Percentiles rank a stretch among this genome's conserved stretches.
Conservation (phyloP, 192 early-diverging fungal species). For the Rhizophagus clarus region DNA sequence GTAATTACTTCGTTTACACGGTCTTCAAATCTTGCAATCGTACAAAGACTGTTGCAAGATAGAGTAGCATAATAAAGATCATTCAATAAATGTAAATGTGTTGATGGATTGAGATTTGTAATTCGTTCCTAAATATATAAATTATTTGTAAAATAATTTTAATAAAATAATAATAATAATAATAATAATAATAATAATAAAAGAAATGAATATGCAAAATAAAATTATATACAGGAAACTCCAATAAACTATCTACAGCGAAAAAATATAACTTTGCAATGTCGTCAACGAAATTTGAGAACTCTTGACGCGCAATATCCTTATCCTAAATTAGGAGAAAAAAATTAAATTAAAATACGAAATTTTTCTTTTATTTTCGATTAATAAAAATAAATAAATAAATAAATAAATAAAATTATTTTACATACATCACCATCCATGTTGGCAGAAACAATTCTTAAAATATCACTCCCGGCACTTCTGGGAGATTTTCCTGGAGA, state of each 20-base stretch:
- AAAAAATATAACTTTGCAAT: slow-evolving; percentile 52
- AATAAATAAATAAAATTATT: too few relatives aligned
- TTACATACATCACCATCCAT: background rate
- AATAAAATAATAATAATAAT: too few relatives aligned
- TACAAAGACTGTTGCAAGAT: slow-evolving; percentile 12
- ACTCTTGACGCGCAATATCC: slow-evolving; percentile 35
- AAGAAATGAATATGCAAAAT: background rate
- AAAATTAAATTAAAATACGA: background rate
- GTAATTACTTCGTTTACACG: slow-evolving; percentile 1
- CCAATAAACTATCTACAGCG: slow-evolving; percentile 42
- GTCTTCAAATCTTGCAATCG: background rate
- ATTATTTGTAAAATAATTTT: background rate
- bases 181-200: background rate
- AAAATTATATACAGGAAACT: slow-evolving; percentile 46
- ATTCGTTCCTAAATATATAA: slow-evolving; percentile 21
- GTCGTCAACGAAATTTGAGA: slow-evolving; percentile 41
- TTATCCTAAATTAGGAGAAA: slow-evolving; percentile 27
- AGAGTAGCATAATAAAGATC: slow-evolving; percentile 7
- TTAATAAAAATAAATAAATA: too few relatives aligned
- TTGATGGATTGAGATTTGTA: slow-evolving; percentile 1
- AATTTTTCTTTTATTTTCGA: too few relatives aligned
- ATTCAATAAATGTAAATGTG: slow-evolving; percentile 16
- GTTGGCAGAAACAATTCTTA: background rate
- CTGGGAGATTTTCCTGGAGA: background rate
- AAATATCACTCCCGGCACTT: background rate